Evolutionary conservation across 2,329 filamentous ascomycete genomes (phyloP), one percentile per base, ranked within the genome.

Genomic region (Claviceps pazoutovae): DNA sequence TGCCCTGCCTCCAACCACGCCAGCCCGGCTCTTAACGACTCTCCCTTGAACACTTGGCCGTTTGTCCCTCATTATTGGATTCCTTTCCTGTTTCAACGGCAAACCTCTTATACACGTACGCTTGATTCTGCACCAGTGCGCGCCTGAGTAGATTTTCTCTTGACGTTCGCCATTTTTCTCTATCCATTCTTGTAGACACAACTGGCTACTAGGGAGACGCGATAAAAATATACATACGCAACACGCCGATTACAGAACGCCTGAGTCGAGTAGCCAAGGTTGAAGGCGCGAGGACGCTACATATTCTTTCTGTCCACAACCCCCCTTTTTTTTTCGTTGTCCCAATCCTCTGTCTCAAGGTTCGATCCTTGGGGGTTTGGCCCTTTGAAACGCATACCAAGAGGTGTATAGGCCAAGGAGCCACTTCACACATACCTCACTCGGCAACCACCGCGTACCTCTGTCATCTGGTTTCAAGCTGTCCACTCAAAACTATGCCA

Each of bases 61-160:
- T 23, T 50, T 19, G 50, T 50, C 50, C 21, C 52, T 54, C 13
- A 44, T 51, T 43, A 54, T 55, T 50, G 56, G 54, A 56, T 56
- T 57, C 56, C 56, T 54, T 48, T 52, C 51, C 52, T 51, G 49
- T 53, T 49, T 49, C 53, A 46, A 49, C 49, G 17, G 36, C 45
- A 46, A 26, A 51, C 9, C 49, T 38, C 39, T 41, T 41, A 44
- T 49, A 19, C 43, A 46, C 47, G 51, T 21, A 46, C 34, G 23
- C 47, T 44, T 36, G 41, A 43, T 11, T 43, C 19, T 21, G 14
- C 45, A 42, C 49, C 39, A 17, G 44, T 7, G 44, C 34, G 19
- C 26, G 7, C 17, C 43, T 26, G 43, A 16, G 30, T 11, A 34
- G 30, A 34, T 11, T 34, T 34, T 34, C 30, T 34, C 26, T 45